Evolutionary conservation across 805 yeast genomes (phyloP), one percentile per base, ranked within the genome.

Genomic region (Metschnikowia borealis): DNA sequence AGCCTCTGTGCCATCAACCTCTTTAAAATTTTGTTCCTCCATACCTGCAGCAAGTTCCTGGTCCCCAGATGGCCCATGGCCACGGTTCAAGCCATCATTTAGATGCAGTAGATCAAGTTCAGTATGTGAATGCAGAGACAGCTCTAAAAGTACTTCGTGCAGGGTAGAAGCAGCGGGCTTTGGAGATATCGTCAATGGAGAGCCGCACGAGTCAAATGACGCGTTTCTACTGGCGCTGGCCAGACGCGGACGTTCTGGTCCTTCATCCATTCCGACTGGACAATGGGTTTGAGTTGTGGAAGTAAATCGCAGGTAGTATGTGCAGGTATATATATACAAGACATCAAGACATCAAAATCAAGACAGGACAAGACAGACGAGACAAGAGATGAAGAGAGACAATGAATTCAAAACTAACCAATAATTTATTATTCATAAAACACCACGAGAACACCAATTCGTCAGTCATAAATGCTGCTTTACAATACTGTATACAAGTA

Each of bases 201-300:
- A n/a, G 31, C 18, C 20, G 31, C 32, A 21, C 17, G 17, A 14
- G 5, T 23, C 31, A 10, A 21, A n/a, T 3, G 31, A 4, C 14
- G 18, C 41, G 7, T 8, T 23, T 23, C 13, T n/a, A 38, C 17
- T 17, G 31, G 41, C 23, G 32, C 41, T 38, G 15, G n/a, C 10
- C 18, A 8, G 41, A 29, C 18, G 41, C 41, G 41, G 41, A 38
- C 31, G n/a, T 14, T 17, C 41, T n/a, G 31, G 41, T 23, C 41
- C 41, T 38, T 38, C 41, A 38, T 38, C 41, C 41, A 38, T 38
- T 21, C 41, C 31, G 31, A 8, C 31, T 23, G 31, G 41, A 38
- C 32, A 23, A 38, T 23, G 14, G 41, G 41, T 38, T 21, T 11
- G 41, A 38, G 32, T 21, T 23, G 31, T 14, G 31, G 32, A 21